Conservation (phyloP, 1,284 basidiomycete species). For the Rhodotorula sp. region DNA sequence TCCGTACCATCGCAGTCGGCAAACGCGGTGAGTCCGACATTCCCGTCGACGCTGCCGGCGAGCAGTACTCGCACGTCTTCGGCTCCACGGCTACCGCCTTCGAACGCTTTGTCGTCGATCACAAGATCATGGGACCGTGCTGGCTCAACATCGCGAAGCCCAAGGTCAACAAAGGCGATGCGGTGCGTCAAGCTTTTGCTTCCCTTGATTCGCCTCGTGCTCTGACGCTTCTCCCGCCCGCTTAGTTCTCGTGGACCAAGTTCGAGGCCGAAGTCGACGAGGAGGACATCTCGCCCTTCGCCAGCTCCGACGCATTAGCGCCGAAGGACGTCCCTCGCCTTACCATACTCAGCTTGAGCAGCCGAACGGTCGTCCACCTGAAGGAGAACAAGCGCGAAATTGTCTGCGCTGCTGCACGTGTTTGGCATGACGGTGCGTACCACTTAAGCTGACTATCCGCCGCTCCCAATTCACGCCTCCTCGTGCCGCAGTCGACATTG, state of each 20-base stretch:
- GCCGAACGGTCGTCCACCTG: conserved; percentile 92
- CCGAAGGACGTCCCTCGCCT: conserved; percentile 84
- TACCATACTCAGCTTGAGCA: conserved; percentile 83
- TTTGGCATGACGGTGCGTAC: conserved; percentile 80
- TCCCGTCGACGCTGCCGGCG: conserved; percentile 69
- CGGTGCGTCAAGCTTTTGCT: conserved; percentile 12
- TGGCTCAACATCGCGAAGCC: conserved; percentile 85
- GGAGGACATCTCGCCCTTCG: conserved; percentile 76
- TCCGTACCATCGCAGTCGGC: conserved; percentile 7
- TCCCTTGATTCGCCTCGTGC: not conserved
- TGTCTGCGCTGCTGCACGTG: conserved; percentile 77
- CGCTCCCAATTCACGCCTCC: not conserved
- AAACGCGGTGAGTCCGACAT: conserved; percentile 55
- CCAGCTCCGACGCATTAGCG: conserved; percentile 67
- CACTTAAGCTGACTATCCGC: conserved; percentile 2
- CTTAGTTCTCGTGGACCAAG: conserved; percentile 89
- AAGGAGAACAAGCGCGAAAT: conserved; percentile 90
- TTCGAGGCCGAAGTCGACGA: conserved; percentile 79
- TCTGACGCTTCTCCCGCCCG: not conserved
- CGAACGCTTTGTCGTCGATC: conserved; percentile 90
- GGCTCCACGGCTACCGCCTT: conserved; percentile 93
- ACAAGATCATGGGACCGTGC: conserved; percentile 98
- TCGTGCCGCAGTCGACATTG: conserved; percentile 66
- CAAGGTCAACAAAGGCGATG: conserved; percentile 62
- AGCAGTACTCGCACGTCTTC: conserved; percentile 82